phyloP scores from a whole-genome alignment of 257 asterid species.

The Primulina huaijiensis region DNA sequence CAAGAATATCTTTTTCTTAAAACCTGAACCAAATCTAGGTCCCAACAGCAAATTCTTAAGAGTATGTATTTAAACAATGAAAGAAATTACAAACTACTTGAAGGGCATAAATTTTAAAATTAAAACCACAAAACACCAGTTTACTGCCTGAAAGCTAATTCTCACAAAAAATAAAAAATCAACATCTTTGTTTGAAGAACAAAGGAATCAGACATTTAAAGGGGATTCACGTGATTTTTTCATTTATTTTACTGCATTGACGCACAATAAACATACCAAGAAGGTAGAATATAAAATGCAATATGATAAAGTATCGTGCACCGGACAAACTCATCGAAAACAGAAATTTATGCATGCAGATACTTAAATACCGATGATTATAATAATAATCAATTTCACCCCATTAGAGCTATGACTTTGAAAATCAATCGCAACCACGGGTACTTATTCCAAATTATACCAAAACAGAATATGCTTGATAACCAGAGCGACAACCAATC shows the following conservation, averaged over 20 bases:
- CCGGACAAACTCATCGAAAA: no score
- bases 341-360: neutral
- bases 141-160: conserved; percentile 10
- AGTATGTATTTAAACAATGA: neutral
- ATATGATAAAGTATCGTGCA: neutral
- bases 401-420: neutral
- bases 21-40: conserved; percentile 1
- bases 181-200: neutral
- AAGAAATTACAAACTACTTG: neutral
- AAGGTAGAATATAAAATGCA: neutral
- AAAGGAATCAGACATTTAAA: neutral
- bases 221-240: neutral
- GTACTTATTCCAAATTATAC: neutral
- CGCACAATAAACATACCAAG: no score
- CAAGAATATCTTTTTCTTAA: conserved; percentile 4
- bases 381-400: no score
- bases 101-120: neutral
- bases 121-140: neutral
- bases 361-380: neutral
- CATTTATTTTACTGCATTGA: neutral
- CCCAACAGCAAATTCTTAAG: neutral
- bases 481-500: conserved; percentile 13
- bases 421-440: neutral
- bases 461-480: neutral
- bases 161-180: neutral